Base-by-base conservation (phyloP, 2,329 filamentous ascomycete genomes). In the Falciphora oryzae region DNA sequence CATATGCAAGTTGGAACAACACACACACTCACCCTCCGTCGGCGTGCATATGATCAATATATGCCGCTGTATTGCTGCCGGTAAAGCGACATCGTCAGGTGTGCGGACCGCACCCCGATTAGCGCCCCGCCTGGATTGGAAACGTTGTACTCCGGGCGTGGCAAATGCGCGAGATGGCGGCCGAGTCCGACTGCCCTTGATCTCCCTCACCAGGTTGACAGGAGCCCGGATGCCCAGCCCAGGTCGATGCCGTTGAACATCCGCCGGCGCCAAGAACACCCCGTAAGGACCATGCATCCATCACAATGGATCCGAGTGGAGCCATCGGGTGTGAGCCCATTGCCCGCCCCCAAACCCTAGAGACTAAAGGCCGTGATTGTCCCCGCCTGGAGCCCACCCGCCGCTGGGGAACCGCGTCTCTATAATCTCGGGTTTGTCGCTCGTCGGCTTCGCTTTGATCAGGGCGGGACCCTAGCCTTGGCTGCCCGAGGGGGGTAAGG, bases 61-160 rank as follows among this genome's bases (percentile, higher is more conserved):
- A 2, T 64, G 66, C 5, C 64, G 67, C 0, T 60, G 22, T 50
- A 22, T 50, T 11, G 8, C 44, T n/a, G 8, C 44, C 44, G n/a
- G 44, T 7, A 53, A 53, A 53, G 44, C 44, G 44, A 25, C 44
- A 53, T 53, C 44, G 7, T 22, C 22, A 53, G 44, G 22, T 22
- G 18, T 25, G 22, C 44, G 44, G 44, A 53, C 44, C 44, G 44
- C 44, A 22, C 44, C 44, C 44, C 44, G 18, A 53, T 11, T 11
- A 2, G 44, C 44, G 44, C 44, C 44, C 44, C 44, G 44, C n/a
- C 44, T n/a, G 22, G n/a, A 25, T 25, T 53, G 44, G 44, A 7
- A 25, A n/a, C n/a, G 18, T 53, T 11, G 44, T 3, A 53, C n/a
- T 53, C 44, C 18, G n/a, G n/a, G 44, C 22, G 10, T 25, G 22